Conservation (phyloP, 139 green algal genomes). For the Mesostigma viride region DNA sequence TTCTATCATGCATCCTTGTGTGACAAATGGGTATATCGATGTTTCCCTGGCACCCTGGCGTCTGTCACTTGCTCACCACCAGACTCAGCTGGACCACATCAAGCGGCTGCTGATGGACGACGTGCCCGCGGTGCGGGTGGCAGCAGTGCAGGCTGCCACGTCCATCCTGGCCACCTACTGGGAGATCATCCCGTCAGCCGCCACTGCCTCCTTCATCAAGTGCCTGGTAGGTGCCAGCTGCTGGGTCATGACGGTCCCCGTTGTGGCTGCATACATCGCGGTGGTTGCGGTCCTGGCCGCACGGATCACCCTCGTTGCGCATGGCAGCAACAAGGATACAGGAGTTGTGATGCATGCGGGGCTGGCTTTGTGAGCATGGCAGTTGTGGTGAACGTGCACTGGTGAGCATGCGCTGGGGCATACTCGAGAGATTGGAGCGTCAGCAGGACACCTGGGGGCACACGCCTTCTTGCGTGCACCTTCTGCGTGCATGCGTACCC, state of each 20-base stretch:
- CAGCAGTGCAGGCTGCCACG: slow-evolving; percentile 42
- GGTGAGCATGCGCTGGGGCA: too few relatives aligned
- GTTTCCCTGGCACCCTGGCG: not conserved
- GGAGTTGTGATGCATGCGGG: not conserved
- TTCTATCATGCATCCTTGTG: too few relatives aligned
- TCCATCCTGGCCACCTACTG: slow-evolving; percentile 58
- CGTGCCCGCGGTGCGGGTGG: slow-evolving; percentile 46
- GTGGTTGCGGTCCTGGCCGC: not conserved
- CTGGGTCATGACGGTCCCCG: not conserved
- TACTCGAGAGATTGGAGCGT: too few relatives aligned
- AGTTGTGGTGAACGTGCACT: not conserved
- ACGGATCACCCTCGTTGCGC: not conserved
- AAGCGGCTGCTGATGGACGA: slow-evolving; percentile 43
- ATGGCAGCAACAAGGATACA: not conserved
- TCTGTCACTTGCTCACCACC: too few relatives aligned
- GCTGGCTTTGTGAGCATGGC: not conserved
- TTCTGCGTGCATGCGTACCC: too few relatives aligned
- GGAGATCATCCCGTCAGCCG: slow-evolving; percentile 64
- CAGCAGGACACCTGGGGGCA: too few relatives aligned
- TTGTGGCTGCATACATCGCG: not conserved
- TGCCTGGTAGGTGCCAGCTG: slow-evolving; percentile 4
- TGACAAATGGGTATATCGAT: too few relatives aligned
- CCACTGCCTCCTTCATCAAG: slow-evolving; percentile 43
- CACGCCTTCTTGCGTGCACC: too few relatives aligned
- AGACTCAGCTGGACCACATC: slow-evolving; percentile 43